phyloP scores from a whole-genome alignment of 768 basidiomycete genomes.

The Steccherinum ochraceum region DNA sequence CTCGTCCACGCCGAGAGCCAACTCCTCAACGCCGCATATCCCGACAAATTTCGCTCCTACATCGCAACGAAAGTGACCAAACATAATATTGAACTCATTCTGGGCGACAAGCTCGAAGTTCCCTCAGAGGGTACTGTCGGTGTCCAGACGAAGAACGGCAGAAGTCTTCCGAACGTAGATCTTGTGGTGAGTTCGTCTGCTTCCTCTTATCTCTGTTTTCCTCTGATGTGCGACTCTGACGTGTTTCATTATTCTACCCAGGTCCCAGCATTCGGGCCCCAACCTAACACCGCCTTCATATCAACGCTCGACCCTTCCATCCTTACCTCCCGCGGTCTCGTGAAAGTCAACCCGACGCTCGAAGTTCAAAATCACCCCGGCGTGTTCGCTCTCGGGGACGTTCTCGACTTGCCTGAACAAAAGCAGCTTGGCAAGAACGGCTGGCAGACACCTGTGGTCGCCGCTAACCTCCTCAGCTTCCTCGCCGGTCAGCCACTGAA shows the following conservation, averaged over 20 bases:
- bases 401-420: conserved; percentile 58
- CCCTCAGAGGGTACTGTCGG: conserved; percentile 31
- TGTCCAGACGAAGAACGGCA: conserved; percentile 46
- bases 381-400: conserved; percentile 64
- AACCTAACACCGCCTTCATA: conserved; percentile 49
- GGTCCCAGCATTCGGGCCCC: conserved; percentile 26
- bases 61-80: conserved; percentile 34
- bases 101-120: conserved; percentile 47
- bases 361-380: conserved; percentile 44
- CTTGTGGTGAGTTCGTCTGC: conserved; percentile 41
- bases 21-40: conserved; percentile 54
- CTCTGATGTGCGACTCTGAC: too few relatives aligned
- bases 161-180: conserved; percentile 41
- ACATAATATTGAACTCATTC: conserved; percentile 44
- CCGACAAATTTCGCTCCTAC: conserved; percentile 43
- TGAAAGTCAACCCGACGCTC: conserved; percentile 52
- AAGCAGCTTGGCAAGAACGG: conserved; percentile 47
- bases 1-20: conserved; percentile 48
- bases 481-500: conserved; percentile 30
- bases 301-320: conserved; percentile 29
- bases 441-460: conserved; percentile 27
- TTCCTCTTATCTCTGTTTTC: too few relatives aligned
- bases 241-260: neutral
- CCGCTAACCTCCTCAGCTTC: conserved; percentile 41
- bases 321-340: conserved; percentile 31